Conservation (phyloP, 2,329 filamentous ascomycete species). For the Sarocladium strictum region DNA sequence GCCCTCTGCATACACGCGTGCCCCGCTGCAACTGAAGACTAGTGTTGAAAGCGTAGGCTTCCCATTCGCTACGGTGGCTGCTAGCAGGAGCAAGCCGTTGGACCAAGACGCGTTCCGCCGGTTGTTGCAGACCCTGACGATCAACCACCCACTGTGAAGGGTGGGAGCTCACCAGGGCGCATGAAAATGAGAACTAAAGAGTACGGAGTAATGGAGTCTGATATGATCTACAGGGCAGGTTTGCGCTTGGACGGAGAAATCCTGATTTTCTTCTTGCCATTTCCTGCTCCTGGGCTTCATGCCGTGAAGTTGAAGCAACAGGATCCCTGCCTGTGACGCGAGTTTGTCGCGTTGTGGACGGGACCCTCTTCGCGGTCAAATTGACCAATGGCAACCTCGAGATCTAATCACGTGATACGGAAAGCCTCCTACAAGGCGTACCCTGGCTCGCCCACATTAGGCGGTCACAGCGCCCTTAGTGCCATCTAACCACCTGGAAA, state of each 20-base stretch:
- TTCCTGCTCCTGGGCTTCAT: neutral
- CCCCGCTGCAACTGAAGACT: neutral
- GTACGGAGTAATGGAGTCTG: neutral
- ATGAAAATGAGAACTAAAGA: neutral
- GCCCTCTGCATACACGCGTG: neutral
- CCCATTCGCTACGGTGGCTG: neutral
- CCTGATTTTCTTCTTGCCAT: neutral
- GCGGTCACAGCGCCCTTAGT: neutral
- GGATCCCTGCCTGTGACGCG: conserved; percentile 5
- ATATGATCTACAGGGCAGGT: neutral
- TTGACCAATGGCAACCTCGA: neutral
- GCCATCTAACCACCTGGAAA: conserved; percentile 4
- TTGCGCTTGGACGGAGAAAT: neutral
- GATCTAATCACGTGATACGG: neutral
- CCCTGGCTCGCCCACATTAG: neutral
- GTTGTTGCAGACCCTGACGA: neutral
- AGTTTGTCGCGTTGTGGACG: neutral
- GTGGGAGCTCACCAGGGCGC: neutral
- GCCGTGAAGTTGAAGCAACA: neutral
- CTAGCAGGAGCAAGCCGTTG: neutral
- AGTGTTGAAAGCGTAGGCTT: neutral
- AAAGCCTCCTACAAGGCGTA: neutral
- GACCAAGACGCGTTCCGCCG: neutral
- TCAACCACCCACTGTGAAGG: neutral
- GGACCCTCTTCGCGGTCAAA: neutral